Evolutionary conservation across 768 basidiomycete genomes (phyloP), one percentile per base, ranked within the genome.

Genomic region (Kwoniella pini): DNA sequence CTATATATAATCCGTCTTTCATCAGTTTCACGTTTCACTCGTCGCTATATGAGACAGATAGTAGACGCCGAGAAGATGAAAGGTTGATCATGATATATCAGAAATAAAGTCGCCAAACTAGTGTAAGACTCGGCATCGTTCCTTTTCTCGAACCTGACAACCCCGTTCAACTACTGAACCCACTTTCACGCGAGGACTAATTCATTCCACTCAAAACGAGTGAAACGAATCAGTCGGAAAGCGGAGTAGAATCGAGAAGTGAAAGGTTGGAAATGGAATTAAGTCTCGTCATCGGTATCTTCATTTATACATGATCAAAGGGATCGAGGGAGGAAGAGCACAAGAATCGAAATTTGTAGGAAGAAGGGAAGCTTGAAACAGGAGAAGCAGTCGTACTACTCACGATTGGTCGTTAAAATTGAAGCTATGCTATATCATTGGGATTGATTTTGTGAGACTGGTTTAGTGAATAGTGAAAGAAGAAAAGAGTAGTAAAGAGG

Each of bases 21-120:
- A n/a, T n/a, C n/a, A n/a, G n/a, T n/a, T n/a, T n/a, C n/a, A n/a
- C n/a, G n/a, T n/a, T n/a, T n/a, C n/a, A n/a, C n/a, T n/a, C n/a
- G n/a, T n/a, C n/a, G n/a, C n/a, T n/a, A n/a, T n/a, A n/a, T n/a
- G n/a, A n/a, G n/a, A n/a, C n/a, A n/a, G n/a, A n/a, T n/a, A n/a
- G n/a, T n/a, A n/a, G n/a, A n/a, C n/a, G n/a, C n/a, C n/a, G n/a
- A n/a, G n/a, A n/a, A n/a, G n/a, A n/a, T 7, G 33, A 36, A 7
- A 15, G 33, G 15, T 36, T 36, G 33, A 36, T 36, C 33, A 36
- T 36, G 7, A 4, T 24, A 26, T 26, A 49, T 61, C 59, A 61
- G 59, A 64, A 63, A 69, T 68, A 68, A 71, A 69, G 71, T 75
- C 71, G 74, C 74, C 74, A 75, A 75, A 75, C 74, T 72, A 73